phyloP scores from a whole-genome alignment of 140 eudicot genomes.

The Flaveria floridana region DNA sequence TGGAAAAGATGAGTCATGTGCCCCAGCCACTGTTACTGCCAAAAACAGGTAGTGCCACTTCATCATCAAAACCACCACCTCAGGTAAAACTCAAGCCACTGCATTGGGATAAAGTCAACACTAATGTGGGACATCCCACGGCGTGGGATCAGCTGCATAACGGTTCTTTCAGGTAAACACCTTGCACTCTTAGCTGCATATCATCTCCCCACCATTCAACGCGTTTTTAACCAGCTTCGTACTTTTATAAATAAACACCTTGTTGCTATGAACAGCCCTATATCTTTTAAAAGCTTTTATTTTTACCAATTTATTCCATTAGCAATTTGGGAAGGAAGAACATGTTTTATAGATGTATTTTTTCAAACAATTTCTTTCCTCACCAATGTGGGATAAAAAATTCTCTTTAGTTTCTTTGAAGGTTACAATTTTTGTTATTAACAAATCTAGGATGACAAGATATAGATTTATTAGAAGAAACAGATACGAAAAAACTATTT shows the following conservation, averaged over 20 bases:
- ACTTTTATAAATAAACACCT: neutral
- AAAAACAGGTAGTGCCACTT: slow-evolving; percentile 37
- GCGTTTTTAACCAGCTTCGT: neutral
- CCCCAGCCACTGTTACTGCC: slow-evolving; percentile 58
- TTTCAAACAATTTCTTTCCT: too few species aligned
- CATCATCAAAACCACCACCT: slow-evolving; percentile 48
- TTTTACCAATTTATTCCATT: neutral
- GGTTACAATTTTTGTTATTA: neutral
- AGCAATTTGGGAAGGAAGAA: neutral
- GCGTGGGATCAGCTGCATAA: slow-evolving; percentile 72
- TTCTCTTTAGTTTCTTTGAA: too few species aligned
- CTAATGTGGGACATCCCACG: slow-evolving; percentile 69
- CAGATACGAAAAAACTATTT: neutral
- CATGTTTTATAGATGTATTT: neutral
- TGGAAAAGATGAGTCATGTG: slow-evolving; percentile 36
- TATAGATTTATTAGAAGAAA: neutral
- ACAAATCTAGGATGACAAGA: neutral
- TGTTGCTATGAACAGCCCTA: neutral
- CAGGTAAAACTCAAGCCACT: slow-evolving; percentile 81
- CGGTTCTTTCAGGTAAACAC: slow-evolving; percentile 80
- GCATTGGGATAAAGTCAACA: slow-evolving; percentile 95
- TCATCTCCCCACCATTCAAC: neutral
- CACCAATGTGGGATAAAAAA: neutral
- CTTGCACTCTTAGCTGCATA: neutral
- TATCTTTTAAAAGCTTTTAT: too few species aligned